Conservation (phyloP, 768 basidiomycete genomes). For the Trametes villosa region DNA sequence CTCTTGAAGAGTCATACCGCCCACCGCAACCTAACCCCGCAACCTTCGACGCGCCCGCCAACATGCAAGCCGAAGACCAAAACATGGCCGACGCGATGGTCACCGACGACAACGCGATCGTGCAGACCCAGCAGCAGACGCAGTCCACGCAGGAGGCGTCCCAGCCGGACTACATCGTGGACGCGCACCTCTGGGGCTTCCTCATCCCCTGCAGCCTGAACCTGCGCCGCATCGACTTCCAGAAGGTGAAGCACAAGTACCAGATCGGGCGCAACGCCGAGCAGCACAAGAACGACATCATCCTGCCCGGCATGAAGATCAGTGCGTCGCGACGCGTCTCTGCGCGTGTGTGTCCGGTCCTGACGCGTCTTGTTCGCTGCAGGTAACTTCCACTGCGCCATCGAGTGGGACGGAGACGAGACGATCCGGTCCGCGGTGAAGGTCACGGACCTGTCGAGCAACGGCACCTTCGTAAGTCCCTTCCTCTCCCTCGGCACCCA, state of each 20-base stretch:
- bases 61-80: constrained; percentile 20
- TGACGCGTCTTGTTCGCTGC: constrained; percentile 33
- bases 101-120: constrained; percentile 16
- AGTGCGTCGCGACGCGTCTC: constrained; percentile 51
- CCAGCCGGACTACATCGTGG: constrained; percentile 34
- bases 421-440: constrained; percentile 45
- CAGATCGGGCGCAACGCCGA: constrained; percentile 56
- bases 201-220: constrained; percentile 63
- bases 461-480: constrained; percentile 35
- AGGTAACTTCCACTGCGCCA: constrained; percentile 60
- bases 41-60: background rate
- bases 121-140: constrained; percentile 32
- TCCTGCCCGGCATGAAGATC: constrained; percentile 73
- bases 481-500: background rate
- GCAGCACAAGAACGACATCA: constrained; percentile 45
- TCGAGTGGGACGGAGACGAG: constrained; percentile 63
- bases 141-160: constrained; percentile 48
- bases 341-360: constrained; percentile 8
- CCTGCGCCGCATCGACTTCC: constrained; percentile 64
- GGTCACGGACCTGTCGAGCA: constrained; percentile 65
- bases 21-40: background rate
- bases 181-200: constrained; percentile 65
- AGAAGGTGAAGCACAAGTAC: constrained; percentile 52
- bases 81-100: constrained; percentile 24
- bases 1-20: background rate